A percentile compares a stretch with the other conserved stretches of the same genome.
Conservation (phyloP, 2,329 filamentous ascomycete species). For the Lachnellula arida region DNA sequence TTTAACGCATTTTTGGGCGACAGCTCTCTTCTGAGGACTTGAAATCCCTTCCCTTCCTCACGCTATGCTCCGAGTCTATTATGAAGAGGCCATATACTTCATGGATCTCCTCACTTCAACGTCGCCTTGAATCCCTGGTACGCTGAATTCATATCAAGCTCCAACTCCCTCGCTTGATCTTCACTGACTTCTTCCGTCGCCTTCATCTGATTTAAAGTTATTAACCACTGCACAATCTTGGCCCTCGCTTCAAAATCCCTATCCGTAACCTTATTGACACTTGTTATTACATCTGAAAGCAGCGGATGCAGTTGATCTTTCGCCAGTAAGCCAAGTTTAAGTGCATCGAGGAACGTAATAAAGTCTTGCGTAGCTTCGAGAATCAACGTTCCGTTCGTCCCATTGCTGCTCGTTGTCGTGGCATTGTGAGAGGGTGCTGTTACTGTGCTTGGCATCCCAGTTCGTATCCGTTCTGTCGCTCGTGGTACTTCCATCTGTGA, state of each 20-base stretch:
- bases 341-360: conserved; percentile 93
- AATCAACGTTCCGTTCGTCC: conserved; percentile 58
- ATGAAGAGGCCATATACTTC: no score
- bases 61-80: neutral
- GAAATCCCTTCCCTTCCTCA: neutral
- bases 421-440: conserved; percentile 45
- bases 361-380: conserved; percentile 94
- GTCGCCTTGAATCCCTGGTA: conserved; percentile 82
- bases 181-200: conserved; percentile 86
- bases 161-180: conserved; percentile 81
- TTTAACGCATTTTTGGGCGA: no score
- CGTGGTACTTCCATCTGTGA: conserved; percentile 84
- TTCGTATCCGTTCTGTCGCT: conserved; percentile 85
- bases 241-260: conserved; percentile 90
- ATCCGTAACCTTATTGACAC: conserved; percentile 94
- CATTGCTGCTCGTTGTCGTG: conserved; percentile 36
- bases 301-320: conserved; percentile 97
- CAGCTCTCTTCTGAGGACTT: no score
- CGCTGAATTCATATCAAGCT: conserved; percentile 89
- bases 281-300: conserved; percentile 91
- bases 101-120: conserved; percentile 21
- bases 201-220: conserved; percentile 95
- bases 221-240: conserved; percentile 98
- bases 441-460: conserved; percentile 84
- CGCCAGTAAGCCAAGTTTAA: conserved; percentile 85